A percentile compares a stretch with the other conserved stretches of the same genome.
Conservation (phyloP, 2,329 filamentous ascomycete species). For the Penicillium polonicum region DNA sequence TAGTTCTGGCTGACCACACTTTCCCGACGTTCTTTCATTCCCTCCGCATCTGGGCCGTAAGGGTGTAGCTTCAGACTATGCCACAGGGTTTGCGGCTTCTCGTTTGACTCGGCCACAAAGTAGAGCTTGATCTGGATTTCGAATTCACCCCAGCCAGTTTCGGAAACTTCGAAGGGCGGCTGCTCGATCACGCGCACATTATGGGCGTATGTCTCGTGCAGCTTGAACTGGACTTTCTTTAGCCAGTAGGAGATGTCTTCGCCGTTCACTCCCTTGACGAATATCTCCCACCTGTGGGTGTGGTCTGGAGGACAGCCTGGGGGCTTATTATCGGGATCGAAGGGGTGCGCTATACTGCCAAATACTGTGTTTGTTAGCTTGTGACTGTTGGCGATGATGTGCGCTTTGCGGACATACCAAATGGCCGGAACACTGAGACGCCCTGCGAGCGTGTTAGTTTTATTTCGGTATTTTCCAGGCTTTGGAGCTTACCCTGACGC, state of each 20-base stretch:
- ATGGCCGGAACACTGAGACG: slow-evolving; percentile 49
- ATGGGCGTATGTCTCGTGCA: slow-evolving; percentile 95
- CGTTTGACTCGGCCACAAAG: slow-evolving; percentile 80
- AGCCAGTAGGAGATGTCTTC: slow-evolving; percentile 94
- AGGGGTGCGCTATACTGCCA: slow-evolving; percentile 75
- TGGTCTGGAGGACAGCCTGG: slow-evolving; percentile 79
- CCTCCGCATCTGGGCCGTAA: slow-evolving; percentile 76
- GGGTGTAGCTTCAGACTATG: slow-evolving; percentile 89
- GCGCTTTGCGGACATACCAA: slow-evolving; percentile 35
- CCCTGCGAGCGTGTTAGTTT: slow-evolving; percentile 36
- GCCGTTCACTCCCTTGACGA: slow-evolving; percentile 84
- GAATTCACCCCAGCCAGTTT: slow-evolving; percentile 98
- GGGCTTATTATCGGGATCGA: slow-evolving; percentile 74
- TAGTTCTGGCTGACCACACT: slow-evolving; percentile 78
- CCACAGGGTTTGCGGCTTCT: slow-evolving; percentile 95
- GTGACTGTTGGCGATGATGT: background rate
- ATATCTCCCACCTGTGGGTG: slow-evolving; percentile 95
- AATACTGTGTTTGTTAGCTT: slow-evolving; percentile 55
- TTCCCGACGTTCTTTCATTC: slow-evolving; percentile 62
- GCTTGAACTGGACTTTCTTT: slow-evolving; percentile 94
- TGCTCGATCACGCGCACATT: slow-evolving; percentile 81
- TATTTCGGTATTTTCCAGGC: background rate
- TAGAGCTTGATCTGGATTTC: slow-evolving; percentile 94
- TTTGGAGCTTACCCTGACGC: slow-evolving; percentile 46
- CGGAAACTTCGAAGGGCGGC: slow-evolving; percentile 77